Conservation (phyloP, 139 green algal species). For the Ostreobium quekettii region DNA sequence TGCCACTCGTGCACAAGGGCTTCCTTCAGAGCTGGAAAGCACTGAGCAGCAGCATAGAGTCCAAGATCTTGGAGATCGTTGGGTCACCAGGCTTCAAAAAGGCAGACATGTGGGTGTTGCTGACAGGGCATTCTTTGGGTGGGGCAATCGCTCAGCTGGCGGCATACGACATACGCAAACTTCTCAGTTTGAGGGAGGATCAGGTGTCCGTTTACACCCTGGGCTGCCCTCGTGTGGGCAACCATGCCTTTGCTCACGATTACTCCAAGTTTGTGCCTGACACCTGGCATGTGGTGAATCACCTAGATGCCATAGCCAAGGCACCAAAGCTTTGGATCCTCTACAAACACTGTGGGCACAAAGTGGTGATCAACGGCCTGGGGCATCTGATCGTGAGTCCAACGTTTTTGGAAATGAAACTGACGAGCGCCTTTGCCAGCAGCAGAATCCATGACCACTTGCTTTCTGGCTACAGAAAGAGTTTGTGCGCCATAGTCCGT, state of each 20-base stretch:
- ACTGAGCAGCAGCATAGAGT: no score
- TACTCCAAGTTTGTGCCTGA: constrained; percentile 36
- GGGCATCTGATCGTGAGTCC: constrained; percentile 37
- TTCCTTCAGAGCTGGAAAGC: not conserved
- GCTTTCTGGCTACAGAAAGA: constrained; percentile 7
- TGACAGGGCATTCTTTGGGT: constrained; percentile 18
- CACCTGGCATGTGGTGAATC: constrained; percentile 58
- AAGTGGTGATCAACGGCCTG: constrained; percentile 35
- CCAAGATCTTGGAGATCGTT: not conserved
- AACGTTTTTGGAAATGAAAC: constrained; percentile 15
- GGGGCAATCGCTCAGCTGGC: constrained; percentile 9
- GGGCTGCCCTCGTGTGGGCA: constrained; percentile 38
- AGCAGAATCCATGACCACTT: constrained; percentile 10
- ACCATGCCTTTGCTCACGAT: constrained; percentile 38
- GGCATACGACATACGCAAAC: constrained; percentile 10
- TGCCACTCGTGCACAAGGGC: not conserved
- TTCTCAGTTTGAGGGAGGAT: no score
- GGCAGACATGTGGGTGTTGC: not conserved
- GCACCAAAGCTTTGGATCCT: constrained; percentile 30
- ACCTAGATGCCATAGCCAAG: constrained; percentile 32
- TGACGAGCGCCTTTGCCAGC: not conserved
- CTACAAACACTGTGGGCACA: constrained; percentile 47
- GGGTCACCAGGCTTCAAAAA: not conserved
- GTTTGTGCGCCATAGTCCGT: not conserved
- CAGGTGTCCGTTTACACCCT: constrained; percentile 37